Evolutionary conservation across 192 early-diverging fungal species (phyloP).

Genomic region (Oehlia diaphana): DNA sequence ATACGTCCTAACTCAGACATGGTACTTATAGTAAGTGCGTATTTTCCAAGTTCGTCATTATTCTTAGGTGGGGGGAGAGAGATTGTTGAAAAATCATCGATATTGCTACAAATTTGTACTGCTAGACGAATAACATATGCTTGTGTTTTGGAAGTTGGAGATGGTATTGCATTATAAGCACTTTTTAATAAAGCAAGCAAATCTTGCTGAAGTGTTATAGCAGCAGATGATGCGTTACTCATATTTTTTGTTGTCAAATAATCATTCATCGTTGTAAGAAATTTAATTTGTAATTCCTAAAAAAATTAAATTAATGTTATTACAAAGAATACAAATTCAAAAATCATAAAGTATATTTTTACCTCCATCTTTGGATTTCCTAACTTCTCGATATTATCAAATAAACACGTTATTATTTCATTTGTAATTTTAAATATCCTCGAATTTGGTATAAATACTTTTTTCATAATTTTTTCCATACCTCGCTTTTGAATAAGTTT

Average conservation of each 20-base stretch:
- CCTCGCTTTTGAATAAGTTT: constrained; percentile 46
- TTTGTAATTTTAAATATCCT: constrained; percentile 38
- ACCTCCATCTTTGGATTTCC: constrained; percentile 4
- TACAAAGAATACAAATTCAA: background rate
- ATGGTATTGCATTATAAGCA: background rate
- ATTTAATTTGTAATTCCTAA: constrained; percentile 42
- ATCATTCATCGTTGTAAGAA: constrained; percentile 39
- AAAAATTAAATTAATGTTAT: background rate
- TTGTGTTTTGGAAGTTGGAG: background rate
- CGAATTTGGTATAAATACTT: constrained; percentile 39
- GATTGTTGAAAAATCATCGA: background rate
- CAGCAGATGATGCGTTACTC: constrained; percentile 12
- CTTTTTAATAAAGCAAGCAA: background rate
- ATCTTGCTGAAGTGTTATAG: constrained; percentile 11
- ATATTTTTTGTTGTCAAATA: constrained; percentile 27
- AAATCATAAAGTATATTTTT: background rate
- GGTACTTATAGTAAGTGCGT: background rate
- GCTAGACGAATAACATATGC: background rate
- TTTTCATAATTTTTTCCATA: constrained; percentile 45
- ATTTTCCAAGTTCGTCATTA: background rate
- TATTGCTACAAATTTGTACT: background rate
- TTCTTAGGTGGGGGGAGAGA: background rate
- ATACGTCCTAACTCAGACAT: constrained; percentile 2
- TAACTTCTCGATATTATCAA: constrained; percentile 18
- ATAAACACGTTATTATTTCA: constrained; percentile 30